Conservation (phyloP, 2,329 filamentous ascomycete species). For the Ophiostoma sp. region DNA sequence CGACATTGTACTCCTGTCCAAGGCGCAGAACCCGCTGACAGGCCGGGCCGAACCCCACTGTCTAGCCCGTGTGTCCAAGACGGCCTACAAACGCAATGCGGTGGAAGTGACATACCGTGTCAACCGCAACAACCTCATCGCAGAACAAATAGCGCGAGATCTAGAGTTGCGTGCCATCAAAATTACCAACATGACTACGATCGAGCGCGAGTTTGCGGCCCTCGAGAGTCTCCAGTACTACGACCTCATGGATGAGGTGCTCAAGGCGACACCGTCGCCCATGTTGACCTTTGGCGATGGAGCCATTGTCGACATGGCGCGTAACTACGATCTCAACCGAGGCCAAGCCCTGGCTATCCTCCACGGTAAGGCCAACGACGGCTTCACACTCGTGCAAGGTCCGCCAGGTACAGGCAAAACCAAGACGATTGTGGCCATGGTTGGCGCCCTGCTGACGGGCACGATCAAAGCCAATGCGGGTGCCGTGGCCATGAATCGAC, state of each 20-base stretch:
- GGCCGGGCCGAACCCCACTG: constrained; percentile 72
- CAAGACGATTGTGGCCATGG: constrained; percentile 96
- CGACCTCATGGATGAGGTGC: constrained; percentile 89
- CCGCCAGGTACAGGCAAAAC: constrained; percentile 97
- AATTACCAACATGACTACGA: constrained; percentile 88
- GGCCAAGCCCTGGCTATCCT: constrained; percentile 91
- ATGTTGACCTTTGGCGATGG: constrained; percentile 78
- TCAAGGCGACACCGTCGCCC: constrained; percentile 81
- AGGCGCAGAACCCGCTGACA: constrained; percentile 67
- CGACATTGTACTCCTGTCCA: constrained; percentile 85
- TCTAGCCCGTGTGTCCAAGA: constrained; percentile 78
- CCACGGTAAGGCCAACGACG: constrained; percentile 91
- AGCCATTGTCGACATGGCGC: constrained; percentile 66
- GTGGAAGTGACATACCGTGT: constrained; percentile 86
- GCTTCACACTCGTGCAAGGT: constrained; percentile 93
- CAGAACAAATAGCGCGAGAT: constrained; percentile 65
- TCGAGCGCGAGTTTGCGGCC: constrained; percentile 93
- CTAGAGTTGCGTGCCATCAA: constrained; percentile 73
- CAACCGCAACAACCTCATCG: constrained; percentile 62
- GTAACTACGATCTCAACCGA: constrained; percentile 79
- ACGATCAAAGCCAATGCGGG: constrained; percentile 45
- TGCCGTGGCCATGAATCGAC: constrained; percentile 49
- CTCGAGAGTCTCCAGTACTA: constrained; percentile 91
- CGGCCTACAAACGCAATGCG: constrained; percentile 75
- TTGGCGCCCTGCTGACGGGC: constrained; percentile 77